phyloP scores from a whole-genome alignment of 179 eudicot genomes.

The Camellia oleifera region DNA sequence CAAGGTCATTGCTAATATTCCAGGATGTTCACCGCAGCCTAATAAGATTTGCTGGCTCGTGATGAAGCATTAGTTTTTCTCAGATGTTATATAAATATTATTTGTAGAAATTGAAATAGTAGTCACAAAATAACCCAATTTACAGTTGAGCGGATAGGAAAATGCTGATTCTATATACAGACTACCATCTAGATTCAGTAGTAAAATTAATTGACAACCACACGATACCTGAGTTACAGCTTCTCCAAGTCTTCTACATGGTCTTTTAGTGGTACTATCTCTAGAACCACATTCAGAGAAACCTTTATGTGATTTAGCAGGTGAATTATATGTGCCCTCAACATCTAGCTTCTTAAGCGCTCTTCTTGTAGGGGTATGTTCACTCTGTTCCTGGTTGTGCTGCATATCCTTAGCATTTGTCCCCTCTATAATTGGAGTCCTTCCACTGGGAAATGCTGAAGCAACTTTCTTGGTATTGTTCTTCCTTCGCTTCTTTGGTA shows the following conservation, averaged over 20 bases:
- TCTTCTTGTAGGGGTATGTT: conserved; percentile 26
- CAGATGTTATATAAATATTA: not conserved
- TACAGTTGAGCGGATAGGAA: not conserved
- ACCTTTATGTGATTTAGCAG: not conserved
- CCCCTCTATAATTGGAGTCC: conserved; percentile 21
- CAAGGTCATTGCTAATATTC: not conserved
- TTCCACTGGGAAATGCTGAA: conserved; percentile 20
- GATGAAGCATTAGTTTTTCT: not conserved
- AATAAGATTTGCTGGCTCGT: no score
- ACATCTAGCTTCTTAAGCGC: conserved; percentile 28
- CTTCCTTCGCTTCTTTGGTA: conserved; percentile 22
- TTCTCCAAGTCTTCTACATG: conserved; percentile 36
- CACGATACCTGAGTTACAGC: conserved; percentile 58
- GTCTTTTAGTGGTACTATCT: conserved; percentile 31
- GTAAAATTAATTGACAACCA: conserved; percentile 3
- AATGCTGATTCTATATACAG: not conserved
- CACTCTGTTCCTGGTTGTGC: conserved; percentile 13
- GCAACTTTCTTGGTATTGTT: conserved; percentile 19
- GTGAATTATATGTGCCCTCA: conserved; percentile 29
- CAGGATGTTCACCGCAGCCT: not conserved
- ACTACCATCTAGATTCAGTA: not conserved
- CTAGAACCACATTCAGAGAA: conserved; percentile 29
- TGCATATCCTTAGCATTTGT: conserved; percentile 16
- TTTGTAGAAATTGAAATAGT: not conserved
- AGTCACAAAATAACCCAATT: not conserved